phyloP scores from a whole-genome alignment of 164 flowering plant genomes.

The Hamamelis virginiana region DNA sequence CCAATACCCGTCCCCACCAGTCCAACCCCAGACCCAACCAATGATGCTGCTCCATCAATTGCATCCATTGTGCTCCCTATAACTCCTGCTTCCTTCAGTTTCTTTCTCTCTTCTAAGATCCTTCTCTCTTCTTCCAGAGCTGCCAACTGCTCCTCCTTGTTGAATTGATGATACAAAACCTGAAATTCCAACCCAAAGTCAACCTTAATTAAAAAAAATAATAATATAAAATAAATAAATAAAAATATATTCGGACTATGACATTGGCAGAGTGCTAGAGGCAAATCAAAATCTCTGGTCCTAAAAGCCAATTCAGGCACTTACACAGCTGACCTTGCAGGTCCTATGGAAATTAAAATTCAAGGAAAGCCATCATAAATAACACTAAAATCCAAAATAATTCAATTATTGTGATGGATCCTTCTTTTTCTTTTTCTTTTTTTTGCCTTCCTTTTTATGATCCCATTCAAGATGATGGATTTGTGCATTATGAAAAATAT shows the following conservation, averaged over 20 bases:
- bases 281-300: neutral
- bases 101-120: constrained; percentile 73
- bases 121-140: constrained; percentile 91
- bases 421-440: no score
- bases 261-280: neutral
- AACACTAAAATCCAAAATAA: no score
- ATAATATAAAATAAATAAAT: neutral
- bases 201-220: neutral
- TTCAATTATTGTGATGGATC: no score
- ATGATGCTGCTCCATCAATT: constrained; percentile 68
- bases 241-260: neutral
- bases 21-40: constrained; percentile 69
- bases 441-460: no score
- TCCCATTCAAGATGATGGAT: no score
- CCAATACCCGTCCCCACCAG: constrained; percentile 54
- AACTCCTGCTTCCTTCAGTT: constrained; percentile 75
- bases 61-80: constrained; percentile 98
- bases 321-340: no score
- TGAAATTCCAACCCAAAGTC: constrained; percentile 14
- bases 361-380: no score
- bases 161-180: constrained; percentile 74
- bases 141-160: constrained; percentile 78
- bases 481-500: no score
- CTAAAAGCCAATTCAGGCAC: no score
- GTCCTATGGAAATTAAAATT: no score